phyloP scores from a whole-genome alignment of 257 asterid species.

The Solanum appendiculatum region DNA sequence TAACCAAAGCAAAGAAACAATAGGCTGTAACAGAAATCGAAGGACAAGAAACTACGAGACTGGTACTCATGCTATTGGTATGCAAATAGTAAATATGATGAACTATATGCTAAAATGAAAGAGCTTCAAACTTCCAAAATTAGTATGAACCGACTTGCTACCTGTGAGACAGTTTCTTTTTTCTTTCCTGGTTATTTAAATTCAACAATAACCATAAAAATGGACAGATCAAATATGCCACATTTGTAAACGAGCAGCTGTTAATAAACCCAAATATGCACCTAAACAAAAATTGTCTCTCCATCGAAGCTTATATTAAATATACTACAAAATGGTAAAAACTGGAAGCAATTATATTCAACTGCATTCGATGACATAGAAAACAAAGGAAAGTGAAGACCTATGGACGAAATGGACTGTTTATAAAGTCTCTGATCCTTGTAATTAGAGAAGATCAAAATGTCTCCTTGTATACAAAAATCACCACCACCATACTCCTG shows the following conservation, averaged over 20 bases:
- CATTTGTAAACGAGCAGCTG: not conserved
- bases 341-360: not conserved
- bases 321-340: not conserved
- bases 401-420: slow-evolving; percentile 53
- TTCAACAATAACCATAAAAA: not conserved
- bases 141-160: not conserved
- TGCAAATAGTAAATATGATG: not conserved
- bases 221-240: not conserved
- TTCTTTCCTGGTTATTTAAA: not conserved
- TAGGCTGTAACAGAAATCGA: not conserved
- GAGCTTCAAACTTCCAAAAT: not conserved
- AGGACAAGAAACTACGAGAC: not conserved
- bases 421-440: slow-evolving; percentile 84
- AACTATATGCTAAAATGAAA: not conserved
- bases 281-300: not conserved
- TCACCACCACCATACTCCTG: slow-evolving; percentile 98
- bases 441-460: slow-evolving; percentile 71
- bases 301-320: not conserved
- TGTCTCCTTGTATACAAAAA: slow-evolving; percentile 51
- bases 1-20: not conserved
- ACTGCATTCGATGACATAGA: not conserved
- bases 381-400: slow-evolving; percentile 17
- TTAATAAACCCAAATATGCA: not conserved
- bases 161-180: not conserved
- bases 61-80: not conserved